These are phyloP conservation scores for Trypanosoma avium DNA, from an alignment of 208 protist species.

Conservation along the genomic window DNA sequence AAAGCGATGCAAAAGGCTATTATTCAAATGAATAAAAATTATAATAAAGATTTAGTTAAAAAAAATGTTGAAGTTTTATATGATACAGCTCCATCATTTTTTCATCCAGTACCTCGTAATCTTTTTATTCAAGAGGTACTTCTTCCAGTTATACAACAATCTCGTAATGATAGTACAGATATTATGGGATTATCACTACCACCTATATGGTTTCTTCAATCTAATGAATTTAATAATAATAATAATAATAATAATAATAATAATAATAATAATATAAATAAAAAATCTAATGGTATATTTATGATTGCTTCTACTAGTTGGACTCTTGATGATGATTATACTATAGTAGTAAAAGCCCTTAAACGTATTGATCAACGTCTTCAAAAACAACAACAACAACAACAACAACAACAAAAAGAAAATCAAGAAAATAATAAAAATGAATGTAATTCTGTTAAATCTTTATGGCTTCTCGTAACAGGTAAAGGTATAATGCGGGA, in stretches of 20 bases:
- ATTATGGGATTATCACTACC: conserved; percentile 61
- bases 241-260: not conserved
- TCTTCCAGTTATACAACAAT: conserved; percentile 17
- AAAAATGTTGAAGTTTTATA: conserved; percentile 60
- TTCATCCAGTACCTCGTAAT: conserved; percentile 41
- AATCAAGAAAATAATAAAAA: not conserved
- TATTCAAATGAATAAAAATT: conserved; percentile 5
- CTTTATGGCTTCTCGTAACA: conserved; percentile 81
- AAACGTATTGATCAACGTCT: conserved; percentile 75
- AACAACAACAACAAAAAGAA: conserved; percentile 10
- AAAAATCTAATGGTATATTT: conserved; percentile 46
- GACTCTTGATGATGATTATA: conserved; percentile 97
- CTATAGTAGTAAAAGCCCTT: conserved; percentile 90
- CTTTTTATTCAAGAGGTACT: conserved; percentile 62
- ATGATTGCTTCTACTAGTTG: conserved; percentile 95
- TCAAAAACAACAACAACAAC: conserved; percentile 19
- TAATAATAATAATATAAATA: not conserved
- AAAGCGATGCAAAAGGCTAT: conserved; percentile 58
- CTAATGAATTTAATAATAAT: too few species aligned
- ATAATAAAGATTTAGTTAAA: conserved; percentile 12
- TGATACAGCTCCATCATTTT: conserved; percentile 76
- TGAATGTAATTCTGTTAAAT: conserved; percentile 1
- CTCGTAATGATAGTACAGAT: conserved; percentile 4
- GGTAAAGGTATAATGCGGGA: conserved; percentile 60
- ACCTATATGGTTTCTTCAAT: conserved; percentile 55